These are phyloP conservation scores for Cercospora sp. DNA, from an alignment of 2,329 filamentous ascomycete genomes.

Conservation along the genomic window DNA sequence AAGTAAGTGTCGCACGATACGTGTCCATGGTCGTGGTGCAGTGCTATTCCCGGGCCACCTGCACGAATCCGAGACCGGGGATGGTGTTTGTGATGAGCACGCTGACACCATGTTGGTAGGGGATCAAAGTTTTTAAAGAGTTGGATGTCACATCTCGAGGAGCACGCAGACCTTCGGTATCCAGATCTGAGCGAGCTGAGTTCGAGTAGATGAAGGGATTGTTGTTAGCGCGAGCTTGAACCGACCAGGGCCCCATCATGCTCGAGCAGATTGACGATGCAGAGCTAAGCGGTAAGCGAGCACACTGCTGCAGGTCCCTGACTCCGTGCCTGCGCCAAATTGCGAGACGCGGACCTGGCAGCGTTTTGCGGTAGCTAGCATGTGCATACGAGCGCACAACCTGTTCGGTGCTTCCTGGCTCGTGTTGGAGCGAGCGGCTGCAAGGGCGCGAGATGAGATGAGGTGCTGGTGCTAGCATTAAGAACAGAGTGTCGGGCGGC, in stretches of 20 bases:
- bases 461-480: background rate
- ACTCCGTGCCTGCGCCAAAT: background rate
- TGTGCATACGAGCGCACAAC: background rate
- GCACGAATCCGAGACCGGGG: background rate
- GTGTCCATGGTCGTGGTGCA: background rate
- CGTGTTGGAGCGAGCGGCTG: background rate
- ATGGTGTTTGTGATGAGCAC: background rate
- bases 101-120: slow-evolving; percentile 48
- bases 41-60: background rate
- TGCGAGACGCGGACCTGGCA: background rate
- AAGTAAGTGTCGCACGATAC: slow-evolving; percentile 60
- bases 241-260: background rate
- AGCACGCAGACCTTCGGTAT: slow-evolving; percentile 86
- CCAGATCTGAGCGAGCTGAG: slow-evolving; percentile 62
- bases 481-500: background rate
- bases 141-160: slow-evolving; percentile 91
- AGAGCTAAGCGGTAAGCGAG: slow-evolving; percentile 1
- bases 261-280: slow-evolving; percentile 1
- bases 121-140: slow-evolving; percentile 80
- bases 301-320: slow-evolving; percentile 8
- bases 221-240: background rate
- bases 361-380: background rate
- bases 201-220: slow-evolving; percentile 3
- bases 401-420: background rate
- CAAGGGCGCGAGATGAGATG: background rate